phyloP scores from a whole-genome alignment of 1,284 basidiomycete genomes.

The Pterula multifida region DNA sequence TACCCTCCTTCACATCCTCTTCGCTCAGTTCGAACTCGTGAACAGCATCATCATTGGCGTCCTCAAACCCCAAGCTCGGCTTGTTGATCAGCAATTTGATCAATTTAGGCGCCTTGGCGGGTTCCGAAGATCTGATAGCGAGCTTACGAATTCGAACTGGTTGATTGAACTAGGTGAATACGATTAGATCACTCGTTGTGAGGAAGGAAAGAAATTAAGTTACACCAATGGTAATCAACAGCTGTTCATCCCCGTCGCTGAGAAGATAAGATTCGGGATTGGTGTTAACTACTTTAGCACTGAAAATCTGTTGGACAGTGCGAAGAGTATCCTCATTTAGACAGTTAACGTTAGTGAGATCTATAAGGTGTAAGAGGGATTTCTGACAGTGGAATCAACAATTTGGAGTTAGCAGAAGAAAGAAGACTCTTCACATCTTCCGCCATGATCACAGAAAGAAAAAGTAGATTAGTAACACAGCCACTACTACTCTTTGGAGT shows the following conservation, averaged over 20 bases:
- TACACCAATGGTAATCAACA: conserved; percentile 60
- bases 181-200: not conserved
- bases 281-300: conserved; percentile 35
- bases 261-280: conserved; percentile 39
- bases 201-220: conserved; percentile 15
- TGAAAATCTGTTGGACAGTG: conserved; percentile 48
- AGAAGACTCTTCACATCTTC: not conserved
- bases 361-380: conserved; percentile 52
- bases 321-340: conserved; percentile 62
- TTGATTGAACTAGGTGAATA: conserved; percentile 57
- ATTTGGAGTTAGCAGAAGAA: not conserved
- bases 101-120: conserved; percentile 46
- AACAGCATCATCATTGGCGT: conserved; percentile 43
- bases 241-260: conserved; percentile 74
- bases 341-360: conserved; percentile 54
- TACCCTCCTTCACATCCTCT: conserved; percentile 43
- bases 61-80: conserved; percentile 54
- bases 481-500: no score
- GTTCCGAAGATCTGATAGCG: conserved; percentile 37
- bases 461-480: not conserved
- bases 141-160: conserved; percentile 65
- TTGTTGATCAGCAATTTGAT: conserved; percentile 64
- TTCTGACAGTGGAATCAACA: conserved; percentile 19
- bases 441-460: not conserved
- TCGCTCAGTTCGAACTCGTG: conserved; percentile 42